A percentile compares a stretch with the other conserved stretches of the same genome.
Evolutionary conservation across 768 basidiomycete species (phyloP).

Genomic region (Russula abietina): DNA sequence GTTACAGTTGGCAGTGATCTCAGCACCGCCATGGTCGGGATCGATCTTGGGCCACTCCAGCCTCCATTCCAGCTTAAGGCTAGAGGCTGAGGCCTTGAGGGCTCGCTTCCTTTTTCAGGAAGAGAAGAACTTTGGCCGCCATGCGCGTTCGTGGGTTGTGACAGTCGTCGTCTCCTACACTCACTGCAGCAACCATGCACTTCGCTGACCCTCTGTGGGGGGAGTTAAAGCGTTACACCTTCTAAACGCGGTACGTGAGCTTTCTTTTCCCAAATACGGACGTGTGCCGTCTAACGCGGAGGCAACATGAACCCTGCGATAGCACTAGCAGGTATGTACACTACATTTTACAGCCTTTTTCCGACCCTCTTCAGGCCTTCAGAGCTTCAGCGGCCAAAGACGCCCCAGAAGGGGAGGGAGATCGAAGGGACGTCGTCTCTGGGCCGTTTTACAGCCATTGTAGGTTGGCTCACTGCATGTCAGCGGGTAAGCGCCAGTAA

Average conservation of each 20-base stretch:
- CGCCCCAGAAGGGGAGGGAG: neutral
- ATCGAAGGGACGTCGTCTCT: neutral
- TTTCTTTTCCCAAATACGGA: neutral
- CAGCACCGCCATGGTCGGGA: slow-evolving; percentile 20
- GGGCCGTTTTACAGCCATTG: neutral
- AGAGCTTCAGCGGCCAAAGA: neutral
- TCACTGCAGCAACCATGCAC: neutral
- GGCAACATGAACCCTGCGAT: neutral
- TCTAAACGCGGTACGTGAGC: neutral
- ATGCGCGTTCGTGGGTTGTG: neutral
- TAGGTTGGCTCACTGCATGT: neutral
- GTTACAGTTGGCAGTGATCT: neutral
- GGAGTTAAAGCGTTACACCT: neutral
- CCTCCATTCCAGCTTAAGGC: too few species aligned
- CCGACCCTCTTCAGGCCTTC: neutral
- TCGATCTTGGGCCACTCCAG: slow-evolving; percentile 8
- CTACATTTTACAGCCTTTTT: neutral
- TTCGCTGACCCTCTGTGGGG: neutral
- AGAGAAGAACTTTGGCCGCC: neutral
- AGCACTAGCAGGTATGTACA: neutral
- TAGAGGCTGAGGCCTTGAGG: neutral
- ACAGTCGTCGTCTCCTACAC: neutral
- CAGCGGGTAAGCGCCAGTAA: neutral
- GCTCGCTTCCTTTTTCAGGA: slow-evolving; percentile 2
- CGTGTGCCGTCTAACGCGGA: neutral